A percentile compares a stretch with the other conserved stretches of the same genome.
Conservation (phyloP, 2,329 filamentous ascomycete species). For the Zymoseptoria ardabiliae region DNA sequence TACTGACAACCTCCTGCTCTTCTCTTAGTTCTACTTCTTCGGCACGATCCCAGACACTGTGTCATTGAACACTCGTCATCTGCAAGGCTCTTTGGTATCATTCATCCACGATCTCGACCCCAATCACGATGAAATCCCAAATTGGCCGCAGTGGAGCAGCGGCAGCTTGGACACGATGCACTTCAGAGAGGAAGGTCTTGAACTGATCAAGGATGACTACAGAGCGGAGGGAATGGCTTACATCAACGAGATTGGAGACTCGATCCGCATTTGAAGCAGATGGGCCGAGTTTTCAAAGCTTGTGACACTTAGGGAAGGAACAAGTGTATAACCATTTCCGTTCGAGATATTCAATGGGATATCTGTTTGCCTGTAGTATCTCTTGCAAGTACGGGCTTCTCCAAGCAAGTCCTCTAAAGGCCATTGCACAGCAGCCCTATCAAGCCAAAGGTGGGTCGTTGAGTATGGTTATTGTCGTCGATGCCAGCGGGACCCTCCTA, state of each 20-base stretch:
- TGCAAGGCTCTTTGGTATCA: conserved; percentile 6
- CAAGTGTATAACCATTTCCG: not conserved
- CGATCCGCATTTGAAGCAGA: not conserved
- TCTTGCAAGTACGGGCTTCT: too few relatives aligned
- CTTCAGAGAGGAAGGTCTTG: conserved; percentile 10
- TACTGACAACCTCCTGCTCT: not conserved
- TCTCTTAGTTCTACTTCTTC: conserved; percentile 8
- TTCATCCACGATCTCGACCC: conserved; percentile 15
- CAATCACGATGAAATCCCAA: conserved; percentile 5
- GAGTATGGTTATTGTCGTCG: too few relatives aligned
- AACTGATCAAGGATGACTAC: conserved; percentile 10
- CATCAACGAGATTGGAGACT: conserved; percentile 7
- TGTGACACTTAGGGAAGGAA: not conserved
- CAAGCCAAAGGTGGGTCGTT: too few relatives aligned
- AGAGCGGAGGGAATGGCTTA: conserved; percentile 5
- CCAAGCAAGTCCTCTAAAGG: too few relatives aligned
- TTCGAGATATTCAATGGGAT: not conserved
- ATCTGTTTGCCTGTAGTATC: too few relatives aligned
- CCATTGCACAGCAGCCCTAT: too few relatives aligned
- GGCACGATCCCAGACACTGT: conserved; percentile 6
- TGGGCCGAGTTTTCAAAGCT: not conserved
- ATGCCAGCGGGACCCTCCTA: too few relatives aligned
- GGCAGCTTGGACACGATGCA: conserved; percentile 3
- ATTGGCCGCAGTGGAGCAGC: conserved; percentile 10
- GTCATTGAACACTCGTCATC: conserved; percentile 5